These are phyloP conservation scores for Populus hybrid DNA, from an alignment of 441 rosid genomes.

Conservation along the genomic window DNA sequence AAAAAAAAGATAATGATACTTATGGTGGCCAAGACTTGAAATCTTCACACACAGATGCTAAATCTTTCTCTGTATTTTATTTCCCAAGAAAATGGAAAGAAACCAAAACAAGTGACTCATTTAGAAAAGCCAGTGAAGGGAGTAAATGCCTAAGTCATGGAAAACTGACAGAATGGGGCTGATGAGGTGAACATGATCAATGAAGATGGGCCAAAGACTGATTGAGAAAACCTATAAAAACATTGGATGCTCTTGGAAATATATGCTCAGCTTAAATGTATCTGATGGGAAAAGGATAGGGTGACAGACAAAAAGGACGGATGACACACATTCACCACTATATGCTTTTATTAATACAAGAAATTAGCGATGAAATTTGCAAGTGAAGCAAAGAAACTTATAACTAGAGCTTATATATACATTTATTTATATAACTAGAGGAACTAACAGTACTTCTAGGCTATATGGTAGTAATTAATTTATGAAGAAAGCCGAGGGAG, in stretches of 20 bases:
- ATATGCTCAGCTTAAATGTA: conserved; percentile 9
- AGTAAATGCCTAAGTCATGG: neutral
- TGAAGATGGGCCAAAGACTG: neutral
- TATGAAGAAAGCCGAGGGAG: neutral
- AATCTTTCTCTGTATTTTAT: neutral
- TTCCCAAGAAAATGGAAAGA: neutral
- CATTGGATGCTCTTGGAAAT: conserved; percentile 11
- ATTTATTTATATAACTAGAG: neutral
- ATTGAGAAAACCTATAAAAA: conserved; percentile 5
- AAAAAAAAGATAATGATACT: neutral
- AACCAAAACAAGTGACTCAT: neutral
- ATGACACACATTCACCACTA: neutral
- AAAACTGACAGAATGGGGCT: neutral
- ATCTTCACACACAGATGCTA: neutral
- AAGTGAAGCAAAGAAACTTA: conserved; percentile 39
- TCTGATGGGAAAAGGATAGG: neutral
- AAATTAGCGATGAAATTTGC: conserved; percentile 26
- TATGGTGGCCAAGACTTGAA: neutral
- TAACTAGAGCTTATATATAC: conserved; percentile 13
- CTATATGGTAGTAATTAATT: no score
- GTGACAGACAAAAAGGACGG: neutral
- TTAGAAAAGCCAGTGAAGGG: neutral
- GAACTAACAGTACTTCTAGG: neutral
- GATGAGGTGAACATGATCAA: neutral
- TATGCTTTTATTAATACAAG: neutral